Percentiles rank a stretch among this genome's conserved stretches.
Evolutionary conservation across 768 basidiomycete genomes (phyloP).

Genomic region (Amanita rubescens): DNA sequence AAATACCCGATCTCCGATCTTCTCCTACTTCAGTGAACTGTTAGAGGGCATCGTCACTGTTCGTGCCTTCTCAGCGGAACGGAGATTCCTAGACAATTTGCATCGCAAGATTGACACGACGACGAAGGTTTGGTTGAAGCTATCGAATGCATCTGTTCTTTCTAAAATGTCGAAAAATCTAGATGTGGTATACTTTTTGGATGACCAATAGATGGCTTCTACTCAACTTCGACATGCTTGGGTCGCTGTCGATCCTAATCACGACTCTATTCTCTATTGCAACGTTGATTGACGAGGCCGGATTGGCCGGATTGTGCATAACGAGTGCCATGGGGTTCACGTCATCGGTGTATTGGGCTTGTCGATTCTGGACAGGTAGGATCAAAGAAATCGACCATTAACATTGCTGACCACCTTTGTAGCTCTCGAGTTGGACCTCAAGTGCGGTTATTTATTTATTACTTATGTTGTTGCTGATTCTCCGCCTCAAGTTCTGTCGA

Average conservation of each 20-base stretch:
- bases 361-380: conserved; percentile 40
- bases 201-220: conserved; percentile 87
- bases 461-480: conserved; percentile 9
- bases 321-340: conserved; percentile 58
- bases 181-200: conserved; percentile 88
- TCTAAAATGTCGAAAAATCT: neutral
- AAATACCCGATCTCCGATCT: conserved; percentile 78
- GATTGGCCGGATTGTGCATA: conserved; percentile 66
- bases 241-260: conserved; percentile 62
- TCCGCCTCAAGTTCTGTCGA: conserved; percentile 63
- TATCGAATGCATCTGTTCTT: neutral
- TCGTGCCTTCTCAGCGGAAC: conserved; percentile 82
- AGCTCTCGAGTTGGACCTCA: conserved; percentile 66
- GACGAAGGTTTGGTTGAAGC: conserved; percentile 45
- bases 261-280: conserved; percentile 75
- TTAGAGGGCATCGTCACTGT: conserved; percentile 90
- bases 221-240: conserved; percentile 74
- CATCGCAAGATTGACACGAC: conserved; percentile 70
- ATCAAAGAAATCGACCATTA: neutral
- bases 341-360: conserved; percentile 44
- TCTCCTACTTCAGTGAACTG: conserved; percentile 75
- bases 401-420: conserved; percentile 21
- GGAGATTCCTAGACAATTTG: conserved; percentile 65
- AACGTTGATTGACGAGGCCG: conserved; percentile 44
- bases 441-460: conserved; percentile 35